These are phyloP conservation scores for Pulveroboletus sp. DNA, from an alignment of 768 basidiomycete species.

Conservation along the genomic window DNA sequence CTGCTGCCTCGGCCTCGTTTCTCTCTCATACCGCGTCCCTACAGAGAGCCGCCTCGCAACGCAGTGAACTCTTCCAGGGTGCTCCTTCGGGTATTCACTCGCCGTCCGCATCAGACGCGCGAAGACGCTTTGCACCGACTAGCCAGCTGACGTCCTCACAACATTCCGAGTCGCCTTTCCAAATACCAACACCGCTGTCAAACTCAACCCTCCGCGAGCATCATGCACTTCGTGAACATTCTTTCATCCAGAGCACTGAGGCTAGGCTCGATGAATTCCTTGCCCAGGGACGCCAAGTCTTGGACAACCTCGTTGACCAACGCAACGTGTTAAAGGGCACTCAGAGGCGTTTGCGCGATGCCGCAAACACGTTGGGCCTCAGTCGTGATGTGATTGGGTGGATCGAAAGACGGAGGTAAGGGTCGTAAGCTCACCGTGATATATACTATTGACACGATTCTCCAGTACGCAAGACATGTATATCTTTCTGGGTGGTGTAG, in stretches of 20 bases:
- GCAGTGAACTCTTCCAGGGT: conserved; percentile 59
- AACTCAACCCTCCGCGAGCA: conserved; percentile 59
- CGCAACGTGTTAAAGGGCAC: conserved; percentile 94
- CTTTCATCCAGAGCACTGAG: conserved; percentile 82
- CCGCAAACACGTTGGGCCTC: conserved; percentile 91
- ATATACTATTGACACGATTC: conserved; percentile 7
- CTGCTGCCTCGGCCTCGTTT: background rate
- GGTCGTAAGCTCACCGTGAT: background rate
- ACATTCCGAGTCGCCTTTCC: conserved; percentile 86
- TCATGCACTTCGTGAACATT: conserved; percentile 82
- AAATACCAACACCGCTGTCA: conserved; percentile 49
- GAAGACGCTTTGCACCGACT: conserved; percentile 53
- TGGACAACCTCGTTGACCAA: conserved; percentile 92
- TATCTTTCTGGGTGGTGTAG: conserved; percentile 81
- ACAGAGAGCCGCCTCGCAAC: conserved; percentile 56
- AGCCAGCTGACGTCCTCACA: conserved; percentile 40
- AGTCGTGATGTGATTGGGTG: conserved; percentile 94
- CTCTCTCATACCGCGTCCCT: background rate
- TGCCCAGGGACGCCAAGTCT: conserved; percentile 84
- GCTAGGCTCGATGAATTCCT: conserved; percentile 83
- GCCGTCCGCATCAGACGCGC: conserved; percentile 41
- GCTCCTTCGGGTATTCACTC: conserved; percentile 36
- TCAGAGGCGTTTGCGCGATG: conserved; percentile 75
- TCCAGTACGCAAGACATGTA: conserved; percentile 90
- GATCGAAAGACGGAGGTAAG: conserved; percentile 90